phyloP scores from a whole-genome alignment of 805 yeast species.

The Nakazawaea wickerhamii region DNA sequence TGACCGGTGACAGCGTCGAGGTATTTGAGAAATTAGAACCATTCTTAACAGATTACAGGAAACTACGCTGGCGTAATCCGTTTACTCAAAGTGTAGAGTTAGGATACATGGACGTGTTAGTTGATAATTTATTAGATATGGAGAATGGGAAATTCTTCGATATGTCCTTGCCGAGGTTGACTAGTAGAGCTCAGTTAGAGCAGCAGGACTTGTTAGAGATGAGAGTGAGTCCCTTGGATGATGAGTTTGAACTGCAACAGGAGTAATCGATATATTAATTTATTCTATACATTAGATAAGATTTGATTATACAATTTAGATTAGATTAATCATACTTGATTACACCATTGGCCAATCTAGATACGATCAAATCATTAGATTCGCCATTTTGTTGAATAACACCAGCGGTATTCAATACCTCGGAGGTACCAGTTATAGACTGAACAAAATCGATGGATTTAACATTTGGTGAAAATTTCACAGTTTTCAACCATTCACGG shows the following conservation, averaged over 20 bases:
- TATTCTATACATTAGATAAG: neutral
- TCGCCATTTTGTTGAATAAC: constrained; percentile 31
- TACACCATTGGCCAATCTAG: constrained; percentile 6
- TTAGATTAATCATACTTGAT: neutral
- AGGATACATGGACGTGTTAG: constrained; percentile 66
- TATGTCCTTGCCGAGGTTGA: constrained; percentile 63
- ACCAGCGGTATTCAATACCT: constrained; percentile 57
- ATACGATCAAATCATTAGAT: constrained; percentile 13
- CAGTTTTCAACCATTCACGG: constrained; percentile 75
- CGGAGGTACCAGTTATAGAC: constrained; percentile 51
- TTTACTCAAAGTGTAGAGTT: constrained; percentile 33
- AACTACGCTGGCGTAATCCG: constrained; percentile 47
- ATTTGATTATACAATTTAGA: neutral
- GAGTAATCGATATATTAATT: constrained; percentile 15
- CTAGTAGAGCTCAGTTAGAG: constrained; percentile 33
- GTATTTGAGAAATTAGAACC: constrained; percentile 51
- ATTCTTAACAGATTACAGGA: constrained; percentile 60
- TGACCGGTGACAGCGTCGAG: constrained; percentile 36
- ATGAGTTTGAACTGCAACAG: constrained; percentile 26
- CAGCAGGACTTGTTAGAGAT: constrained; percentile 36
- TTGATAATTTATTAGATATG: constrained; percentile 47
- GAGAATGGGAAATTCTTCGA: constrained; percentile 61
- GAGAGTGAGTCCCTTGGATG: constrained; percentile 31
- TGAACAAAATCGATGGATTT: constrained; percentile 44
- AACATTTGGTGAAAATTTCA: constrained; percentile 47